A percentile compares a stretch with the other conserved stretches of the same genome.
These are phyloP conservation scores for Beauveria medogensis DNA, from an alignment of 2,329 filamentous ascomycete genomes.

Conservation along the genomic window DNA sequence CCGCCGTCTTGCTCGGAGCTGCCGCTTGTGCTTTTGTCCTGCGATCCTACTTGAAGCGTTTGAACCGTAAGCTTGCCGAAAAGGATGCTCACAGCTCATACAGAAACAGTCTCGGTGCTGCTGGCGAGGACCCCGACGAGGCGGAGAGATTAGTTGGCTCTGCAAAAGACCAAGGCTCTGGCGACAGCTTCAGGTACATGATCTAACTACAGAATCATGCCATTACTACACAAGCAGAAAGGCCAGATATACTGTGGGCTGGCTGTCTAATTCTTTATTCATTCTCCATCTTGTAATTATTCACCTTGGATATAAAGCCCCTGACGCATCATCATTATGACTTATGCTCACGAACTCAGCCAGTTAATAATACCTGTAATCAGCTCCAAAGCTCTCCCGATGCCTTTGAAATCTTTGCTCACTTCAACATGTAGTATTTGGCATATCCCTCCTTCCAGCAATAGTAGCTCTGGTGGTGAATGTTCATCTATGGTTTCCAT, in stretches of 20 bases:
- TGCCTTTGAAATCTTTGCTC: constrained; percentile 22
- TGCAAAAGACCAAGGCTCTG: constrained; percentile 17
- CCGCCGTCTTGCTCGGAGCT: constrained; percentile 53
- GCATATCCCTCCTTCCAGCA: constrained; percentile 30
- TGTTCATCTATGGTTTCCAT: constrained; percentile 14
- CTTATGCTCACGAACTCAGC: background rate
- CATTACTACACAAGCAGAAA: background rate
- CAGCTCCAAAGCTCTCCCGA: background rate
- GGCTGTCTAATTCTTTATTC: background rate
- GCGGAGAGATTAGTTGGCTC: constrained; percentile 33
- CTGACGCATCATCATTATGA: constrained; percentile 1
- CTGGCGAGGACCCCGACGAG: constrained; percentile 19
- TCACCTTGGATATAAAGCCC: background rate
- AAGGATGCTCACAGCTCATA: constrained; percentile 21
- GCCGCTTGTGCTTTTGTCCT: constrained; percentile 46
- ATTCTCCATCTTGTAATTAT: constrained; percentile 5
- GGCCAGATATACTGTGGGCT: background rate
- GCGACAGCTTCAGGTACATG: constrained; percentile 38
- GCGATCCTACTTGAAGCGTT: constrained; percentile 42
- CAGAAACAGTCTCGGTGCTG: background rate
- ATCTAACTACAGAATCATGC: constrained; percentile 23
- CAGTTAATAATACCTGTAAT: background rate
- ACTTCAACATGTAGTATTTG: constrained; percentile 24
- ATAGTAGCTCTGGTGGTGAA: constrained; percentile 18
- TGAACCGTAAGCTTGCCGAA: constrained; percentile 40